Conservation (phyloP, 352 stramenopile species). For the Pythium monospermum region DNA sequence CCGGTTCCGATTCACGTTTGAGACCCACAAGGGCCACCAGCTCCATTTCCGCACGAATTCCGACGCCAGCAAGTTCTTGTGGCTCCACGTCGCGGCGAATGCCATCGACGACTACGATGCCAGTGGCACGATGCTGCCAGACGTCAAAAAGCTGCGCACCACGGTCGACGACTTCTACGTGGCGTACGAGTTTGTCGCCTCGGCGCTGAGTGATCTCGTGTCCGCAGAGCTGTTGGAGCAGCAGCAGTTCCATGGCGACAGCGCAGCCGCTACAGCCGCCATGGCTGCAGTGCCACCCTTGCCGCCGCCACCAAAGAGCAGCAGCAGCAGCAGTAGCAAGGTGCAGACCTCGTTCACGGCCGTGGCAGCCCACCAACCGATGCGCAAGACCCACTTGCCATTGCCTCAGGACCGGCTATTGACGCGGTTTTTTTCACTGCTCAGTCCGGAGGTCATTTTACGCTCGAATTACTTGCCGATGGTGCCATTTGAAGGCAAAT, state of each 20-base stretch:
- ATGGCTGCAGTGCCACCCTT: slow-evolving; percentile 12
- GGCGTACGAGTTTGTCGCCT: slow-evolving; percentile 71
- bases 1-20: slow-evolving; percentile 76
- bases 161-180: slow-evolving; percentile 70
- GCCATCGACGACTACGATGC: slow-evolving; percentile 50
- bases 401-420: slow-evolving; percentile 58
- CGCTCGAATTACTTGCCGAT: slow-evolving; percentile 87
- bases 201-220: slow-evolving; percentile 50
- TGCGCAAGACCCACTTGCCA: slow-evolving; percentile 38
- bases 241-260: not conserved
- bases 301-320: slow-evolving; percentile 18
- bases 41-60: slow-evolving; percentile 84
- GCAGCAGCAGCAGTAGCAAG: slow-evolving; percentile 40
- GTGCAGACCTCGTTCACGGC: slow-evolving; percentile 36
- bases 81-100: slow-evolving; percentile 73
- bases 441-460: slow-evolving; percentile 72
- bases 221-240: slow-evolving; percentile 27
- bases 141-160: slow-evolving; percentile 33
- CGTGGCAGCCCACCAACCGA: slow-evolving; percentile 45
- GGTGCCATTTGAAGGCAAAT: slow-evolving; percentile 85
- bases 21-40: slow-evolving; percentile 80
- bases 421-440: slow-evolving; percentile 71
- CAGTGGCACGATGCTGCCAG: slow-evolving; percentile 22
- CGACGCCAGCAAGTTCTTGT: slow-evolving; percentile 73
- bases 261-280: not conserved